Evolutionary conservation across 306 rosid genomes (phyloP), one percentile per base, ranked within the genome.

Genomic region (Malus orientalis): DNA sequence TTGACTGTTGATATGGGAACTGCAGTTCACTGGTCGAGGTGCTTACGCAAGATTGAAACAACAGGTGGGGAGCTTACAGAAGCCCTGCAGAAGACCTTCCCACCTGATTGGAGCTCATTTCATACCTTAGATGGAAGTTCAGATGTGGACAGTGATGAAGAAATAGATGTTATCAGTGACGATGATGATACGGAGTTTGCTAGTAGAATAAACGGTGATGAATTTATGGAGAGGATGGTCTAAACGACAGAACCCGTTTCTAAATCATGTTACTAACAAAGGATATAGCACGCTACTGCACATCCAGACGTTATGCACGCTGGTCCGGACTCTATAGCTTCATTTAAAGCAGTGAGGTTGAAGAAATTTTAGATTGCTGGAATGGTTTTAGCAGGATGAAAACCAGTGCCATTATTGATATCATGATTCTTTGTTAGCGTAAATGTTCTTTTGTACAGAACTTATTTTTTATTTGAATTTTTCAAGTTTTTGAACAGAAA

Each of bases 1-100:
- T 71, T 90, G 79, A 89, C 90, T 23, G 67, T 95, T n/a, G 99
- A 95, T 79, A 92, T 95, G 97, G 99, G 97, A 72, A 95, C 97
- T 81, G 99, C 97, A 13, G 96, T 95, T 67, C 88, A 95, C 83
- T 95, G 99, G 99, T 92, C 97, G 2, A 92, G 81, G 86, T 88
- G 92, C 81, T 82, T 95, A 44, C 79, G 89, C 74, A 90, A 86
- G 84, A 95, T 95, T 54, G 99, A 95, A 83, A 84, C 93, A 76
- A 78, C 88, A 0, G 98, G 98, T 8, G 97, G 98, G 47, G 91
- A 95, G 81, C 91, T 92, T 14, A 95, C 97, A 20, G 92, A 90
- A 85, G 88, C 91, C 76, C 78, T 95, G 80, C 97, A 95, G 76
- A 95, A 86, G 83, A 95, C 97, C 77, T 95, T 95, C 79, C 97